These are phyloP conservation scores for Globisporangium orthogonon DNA, from an alignment of 352 stramenopile species.

Conservation along the genomic window DNA sequence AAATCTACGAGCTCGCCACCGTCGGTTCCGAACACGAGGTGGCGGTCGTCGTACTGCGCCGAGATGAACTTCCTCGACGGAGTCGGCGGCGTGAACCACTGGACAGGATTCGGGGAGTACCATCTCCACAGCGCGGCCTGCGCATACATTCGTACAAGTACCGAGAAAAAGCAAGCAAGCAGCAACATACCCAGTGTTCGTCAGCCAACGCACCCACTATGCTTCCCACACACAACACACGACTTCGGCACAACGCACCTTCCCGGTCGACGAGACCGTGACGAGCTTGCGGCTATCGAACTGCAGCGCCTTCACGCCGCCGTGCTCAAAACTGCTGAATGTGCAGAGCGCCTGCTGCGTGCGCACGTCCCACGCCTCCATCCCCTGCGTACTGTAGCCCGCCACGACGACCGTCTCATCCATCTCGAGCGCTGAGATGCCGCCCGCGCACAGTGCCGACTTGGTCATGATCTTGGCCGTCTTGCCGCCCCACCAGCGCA, in stretches of 20 bases:
- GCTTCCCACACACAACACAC: too few relatives aligned
- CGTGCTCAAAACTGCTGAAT: conserved; percentile 71
- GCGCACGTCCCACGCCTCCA: conserved; percentile 86
- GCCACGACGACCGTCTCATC: conserved; percentile 85
- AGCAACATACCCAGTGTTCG: background rate
- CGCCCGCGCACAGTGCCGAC: conserved; percentile 68
- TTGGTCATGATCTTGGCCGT: conserved; percentile 83
- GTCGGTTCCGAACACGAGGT: conserved; percentile 75
- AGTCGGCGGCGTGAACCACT: conserved; percentile 56
- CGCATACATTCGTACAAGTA: background rate
- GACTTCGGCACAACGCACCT: conserved; percentile 26
- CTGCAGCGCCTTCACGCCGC: conserved; percentile 65
- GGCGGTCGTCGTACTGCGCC: conserved; percentile 61
- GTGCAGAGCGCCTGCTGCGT: conserved; percentile 83
- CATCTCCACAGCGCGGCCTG: conserved; percentile 80
- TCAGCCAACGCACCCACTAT: background rate
- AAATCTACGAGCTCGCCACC: conserved; percentile 72
- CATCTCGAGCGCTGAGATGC: conserved; percentile 81
- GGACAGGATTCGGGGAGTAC: conserved; percentile 73
- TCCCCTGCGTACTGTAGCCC: conserved; percentile 73
- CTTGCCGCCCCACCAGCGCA: conserved; percentile 87
- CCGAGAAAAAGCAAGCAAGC: background rate
- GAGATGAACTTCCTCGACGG: conserved; percentile 55
- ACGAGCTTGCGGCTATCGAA: conserved; percentile 87
- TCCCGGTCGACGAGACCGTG: conserved; percentile 64